Percentiles rank a stretch among this genome's conserved stretches.
phyloP scores from a whole-genome alignment of 2,329 filamentous ascomycete genomes.

The Diaporthe citrichinensis region DNA sequence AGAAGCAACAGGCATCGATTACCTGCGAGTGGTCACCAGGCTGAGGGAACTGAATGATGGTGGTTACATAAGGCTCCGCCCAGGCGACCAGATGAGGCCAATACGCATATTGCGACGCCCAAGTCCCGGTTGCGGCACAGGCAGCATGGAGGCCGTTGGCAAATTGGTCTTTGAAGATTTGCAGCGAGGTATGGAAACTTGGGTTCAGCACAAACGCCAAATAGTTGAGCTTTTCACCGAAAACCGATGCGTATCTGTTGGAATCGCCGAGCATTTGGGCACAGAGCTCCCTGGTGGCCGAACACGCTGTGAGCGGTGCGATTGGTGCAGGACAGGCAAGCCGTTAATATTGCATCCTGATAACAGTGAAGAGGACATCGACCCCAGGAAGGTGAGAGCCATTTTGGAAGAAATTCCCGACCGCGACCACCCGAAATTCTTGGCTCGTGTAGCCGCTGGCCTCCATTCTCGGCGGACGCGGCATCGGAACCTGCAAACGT shows the following conservation, averaged over 20 bases:
- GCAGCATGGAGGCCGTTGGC: not conserved
- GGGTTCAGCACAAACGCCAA: not conserved
- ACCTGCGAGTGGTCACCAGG: not conserved
- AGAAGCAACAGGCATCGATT: not conserved
- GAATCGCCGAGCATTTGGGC: not conserved
- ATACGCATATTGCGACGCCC: not conserved
- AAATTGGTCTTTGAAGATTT: not conserved
- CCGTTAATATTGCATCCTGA: not conserved
- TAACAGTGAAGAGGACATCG: not conserved
- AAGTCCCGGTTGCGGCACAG: not conserved
- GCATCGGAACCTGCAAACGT: not conserved
- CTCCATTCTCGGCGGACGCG: accelerated
- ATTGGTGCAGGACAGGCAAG: not conserved
- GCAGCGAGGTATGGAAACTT: not conserved
- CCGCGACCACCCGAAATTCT: not conserved
- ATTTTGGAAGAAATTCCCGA: not conserved
- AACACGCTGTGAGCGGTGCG: not conserved
- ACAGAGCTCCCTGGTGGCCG: not conserved
- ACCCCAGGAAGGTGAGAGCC: not conserved
- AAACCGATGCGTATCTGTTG: not conserved
- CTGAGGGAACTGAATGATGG: not conserved
- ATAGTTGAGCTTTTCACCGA: not conserved
- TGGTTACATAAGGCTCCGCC: not conserved
- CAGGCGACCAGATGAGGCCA: too few species aligned
- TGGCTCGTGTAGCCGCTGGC: not conserved